A percentile compares a stretch with the other conserved stretches of the same genome.
These are phyloP conservation scores for Leccinum longicurvipes DNA, from an alignment of 768 basidiomycete genomes.

Conservation along the genomic window DNA sequence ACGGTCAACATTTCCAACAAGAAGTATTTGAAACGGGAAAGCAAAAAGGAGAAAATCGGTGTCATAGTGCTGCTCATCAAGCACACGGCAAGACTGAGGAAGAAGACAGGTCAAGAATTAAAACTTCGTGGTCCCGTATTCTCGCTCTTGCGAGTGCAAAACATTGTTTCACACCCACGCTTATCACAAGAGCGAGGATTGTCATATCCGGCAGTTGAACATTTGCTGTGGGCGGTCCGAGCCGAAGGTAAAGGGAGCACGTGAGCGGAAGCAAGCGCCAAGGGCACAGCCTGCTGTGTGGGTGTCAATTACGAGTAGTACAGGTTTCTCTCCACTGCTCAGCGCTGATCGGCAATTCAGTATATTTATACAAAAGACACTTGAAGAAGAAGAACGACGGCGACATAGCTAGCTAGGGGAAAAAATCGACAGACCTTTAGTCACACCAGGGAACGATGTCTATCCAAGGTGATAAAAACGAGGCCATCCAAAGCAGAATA, in stretches of 20 bases:
- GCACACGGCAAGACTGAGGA: constrained; percentile 67
- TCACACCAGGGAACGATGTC: not conserved
- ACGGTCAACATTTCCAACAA: constrained; percentile 74
- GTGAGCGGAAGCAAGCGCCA: not conserved
- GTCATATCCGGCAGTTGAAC: too few species aligned
- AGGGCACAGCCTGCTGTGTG: too few species aligned
- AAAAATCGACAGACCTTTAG: not conserved
- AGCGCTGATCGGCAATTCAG: not conserved
- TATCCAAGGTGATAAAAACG: not conserved
- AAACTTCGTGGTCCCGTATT: too few species aligned
- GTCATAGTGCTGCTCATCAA: constrained; percentile 79
- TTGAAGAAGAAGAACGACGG: not conserved
- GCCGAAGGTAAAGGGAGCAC: too few species aligned
- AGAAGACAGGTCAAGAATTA: too few species aligned
- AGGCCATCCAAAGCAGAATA: not conserved
- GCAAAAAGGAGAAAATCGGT: constrained; percentile 87
- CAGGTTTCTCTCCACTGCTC: not conserved
- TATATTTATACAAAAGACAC: too few species aligned
- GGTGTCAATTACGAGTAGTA: too few species aligned
- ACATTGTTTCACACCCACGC: too few species aligned
- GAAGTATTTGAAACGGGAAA: constrained; percentile 77
- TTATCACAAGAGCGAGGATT: too few species aligned
- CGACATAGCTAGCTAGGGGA: not conserved
- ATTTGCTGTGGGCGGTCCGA: too few species aligned
- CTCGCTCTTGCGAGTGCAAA: too few species aligned